Evolutionary conservation across 805 yeast species (phyloP).

Genomic region (Nakazawaea peltata): DNA sequence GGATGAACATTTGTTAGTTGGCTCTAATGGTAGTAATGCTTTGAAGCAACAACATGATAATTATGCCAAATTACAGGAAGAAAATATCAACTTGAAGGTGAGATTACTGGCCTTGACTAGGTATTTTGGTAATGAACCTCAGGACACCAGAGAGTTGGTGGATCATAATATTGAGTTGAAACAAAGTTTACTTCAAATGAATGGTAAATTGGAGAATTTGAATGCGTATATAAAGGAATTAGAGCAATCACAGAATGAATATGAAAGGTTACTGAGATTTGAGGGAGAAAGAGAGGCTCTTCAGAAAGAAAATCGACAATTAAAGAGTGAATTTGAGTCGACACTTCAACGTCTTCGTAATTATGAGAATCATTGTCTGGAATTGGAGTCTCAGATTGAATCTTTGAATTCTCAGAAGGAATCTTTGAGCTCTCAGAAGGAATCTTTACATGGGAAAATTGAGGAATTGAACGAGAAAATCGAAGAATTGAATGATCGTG

Average conservation of each 20-base stretch:
- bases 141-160: constrained; percentile 28
- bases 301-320: background rate
- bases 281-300: no score
- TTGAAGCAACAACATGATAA: constrained; percentile 18
- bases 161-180: constrained; percentile 26
- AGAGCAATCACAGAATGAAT: background rate
- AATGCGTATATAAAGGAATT: constrained; percentile 4
- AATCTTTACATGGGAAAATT: background rate
- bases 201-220: constrained; percentile 4
- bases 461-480: background rate
- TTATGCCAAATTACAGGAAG: constrained; percentile 24
- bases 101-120: constrained; percentile 31
- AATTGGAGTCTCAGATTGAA: no score
- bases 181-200: constrained; percentile 17
- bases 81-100: constrained; percentile 35
- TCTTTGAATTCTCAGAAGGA: constrained; percentile 14
- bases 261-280: background rate
- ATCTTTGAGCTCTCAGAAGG: constrained; percentile 11
- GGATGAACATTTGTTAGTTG: no score
- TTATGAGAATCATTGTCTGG: no score
- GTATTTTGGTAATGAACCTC: constrained; percentile 33
- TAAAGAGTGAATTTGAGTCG: constrained; percentile 1
- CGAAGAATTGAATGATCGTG: background rate
- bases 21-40: constrained; percentile 11
- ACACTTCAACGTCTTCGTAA: no score